phyloP scores from a whole-genome alignment of 2,329 filamentous ascomycete species.

The Aureobasidium sp. region DNA sequence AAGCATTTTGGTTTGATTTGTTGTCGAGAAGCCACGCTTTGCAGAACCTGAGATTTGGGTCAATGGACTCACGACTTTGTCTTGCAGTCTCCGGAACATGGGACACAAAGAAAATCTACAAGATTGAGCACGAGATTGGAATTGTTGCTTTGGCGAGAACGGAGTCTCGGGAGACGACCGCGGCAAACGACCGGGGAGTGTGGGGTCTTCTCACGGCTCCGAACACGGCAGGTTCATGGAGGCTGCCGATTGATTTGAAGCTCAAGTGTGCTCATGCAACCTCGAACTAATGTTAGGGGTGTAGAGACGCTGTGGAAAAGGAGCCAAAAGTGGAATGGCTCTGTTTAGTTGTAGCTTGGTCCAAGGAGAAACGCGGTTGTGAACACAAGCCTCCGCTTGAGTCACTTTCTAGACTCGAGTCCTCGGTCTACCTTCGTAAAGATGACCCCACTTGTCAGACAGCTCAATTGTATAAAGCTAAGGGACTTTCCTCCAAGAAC shows the following conservation, averaged over 20 bases:
- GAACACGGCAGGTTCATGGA: background rate
- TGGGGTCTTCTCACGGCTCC: background rate
- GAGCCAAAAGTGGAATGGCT: no score
- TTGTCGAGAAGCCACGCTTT: background rate
- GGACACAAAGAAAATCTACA: background rate
- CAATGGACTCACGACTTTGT: background rate
- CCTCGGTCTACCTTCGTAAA: background rate
- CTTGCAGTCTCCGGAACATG: conserved; percentile 1
- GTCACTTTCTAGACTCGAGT: background rate
- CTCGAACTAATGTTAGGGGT: background rate
- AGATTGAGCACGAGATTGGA: background rate
- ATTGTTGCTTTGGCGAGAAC: background rate
- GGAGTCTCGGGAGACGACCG: background rate
- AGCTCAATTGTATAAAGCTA: background rate
- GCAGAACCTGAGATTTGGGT: background rate
- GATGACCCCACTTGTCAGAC: conserved; percentile 2
- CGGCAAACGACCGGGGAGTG: conserved; percentile 1
- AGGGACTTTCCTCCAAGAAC: background rate
- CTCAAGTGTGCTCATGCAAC: background rate
- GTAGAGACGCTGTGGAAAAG: background rate
- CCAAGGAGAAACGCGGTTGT: background rate
- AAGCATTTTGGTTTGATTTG: conserved; percentile 51
- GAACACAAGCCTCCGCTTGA: background rate
- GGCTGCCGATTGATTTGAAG: background rate
- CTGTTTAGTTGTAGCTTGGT: background rate